These are phyloP conservation scores for Aspergillus oerlinghausenensis DNA, from an alignment of 2,329 filamentous ascomycete genomes.

Conservation along the genomic window DNA sequence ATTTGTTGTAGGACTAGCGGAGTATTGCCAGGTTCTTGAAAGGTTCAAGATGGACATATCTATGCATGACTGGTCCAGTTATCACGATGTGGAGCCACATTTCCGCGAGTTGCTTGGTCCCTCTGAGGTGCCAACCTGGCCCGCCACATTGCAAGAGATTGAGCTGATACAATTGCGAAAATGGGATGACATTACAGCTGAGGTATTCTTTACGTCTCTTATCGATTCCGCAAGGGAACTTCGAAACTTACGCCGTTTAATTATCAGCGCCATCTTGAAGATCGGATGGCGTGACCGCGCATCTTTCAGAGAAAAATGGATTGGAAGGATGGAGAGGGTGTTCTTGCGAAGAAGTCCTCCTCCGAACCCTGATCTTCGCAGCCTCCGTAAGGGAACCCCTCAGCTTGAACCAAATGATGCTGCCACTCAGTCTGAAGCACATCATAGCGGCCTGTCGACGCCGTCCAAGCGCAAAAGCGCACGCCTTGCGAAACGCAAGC, in stretches of 20 bases:
- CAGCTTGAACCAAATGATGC: neutral
- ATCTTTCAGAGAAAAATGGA: slow-evolving; percentile 74
- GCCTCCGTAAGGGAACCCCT: slow-evolving; percentile 9
- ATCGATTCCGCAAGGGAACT: slow-evolving; percentile 65
- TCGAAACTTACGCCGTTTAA: slow-evolving; percentile 62
- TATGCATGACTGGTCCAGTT: slow-evolving; percentile 66
- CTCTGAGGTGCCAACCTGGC: slow-evolving; percentile 71
- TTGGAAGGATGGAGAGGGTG: slow-evolving; percentile 57
- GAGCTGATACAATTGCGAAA: slow-evolving; percentile 74
- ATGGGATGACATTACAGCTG: slow-evolving; percentile 65
- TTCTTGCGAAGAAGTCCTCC: slow-evolving; percentile 36
- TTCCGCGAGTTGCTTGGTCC: slow-evolving; percentile 62
- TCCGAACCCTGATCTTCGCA: slow-evolving; percentile 27
- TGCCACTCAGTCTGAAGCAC: slow-evolving; percentile 10
- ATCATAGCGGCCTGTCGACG: slow-evolving; percentile 12
- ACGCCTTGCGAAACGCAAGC: slow-evolving; percentile 30
- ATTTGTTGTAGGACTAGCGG: slow-evolving; percentile 64
- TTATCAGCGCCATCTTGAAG: slow-evolving; percentile 73
- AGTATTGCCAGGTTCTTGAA: slow-evolving; percentile 65
- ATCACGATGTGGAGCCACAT: slow-evolving; percentile 68
- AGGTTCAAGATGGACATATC: slow-evolving; percentile 71
- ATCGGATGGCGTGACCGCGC: slow-evolving; percentile 76
- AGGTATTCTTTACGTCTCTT: slow-evolving; percentile 74
- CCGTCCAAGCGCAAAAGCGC: slow-evolving; percentile 37
- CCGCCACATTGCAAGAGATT: slow-evolving; percentile 62